Conservation (phyloP, 805 yeast species). For the Yarrowia hollandica region DNA sequence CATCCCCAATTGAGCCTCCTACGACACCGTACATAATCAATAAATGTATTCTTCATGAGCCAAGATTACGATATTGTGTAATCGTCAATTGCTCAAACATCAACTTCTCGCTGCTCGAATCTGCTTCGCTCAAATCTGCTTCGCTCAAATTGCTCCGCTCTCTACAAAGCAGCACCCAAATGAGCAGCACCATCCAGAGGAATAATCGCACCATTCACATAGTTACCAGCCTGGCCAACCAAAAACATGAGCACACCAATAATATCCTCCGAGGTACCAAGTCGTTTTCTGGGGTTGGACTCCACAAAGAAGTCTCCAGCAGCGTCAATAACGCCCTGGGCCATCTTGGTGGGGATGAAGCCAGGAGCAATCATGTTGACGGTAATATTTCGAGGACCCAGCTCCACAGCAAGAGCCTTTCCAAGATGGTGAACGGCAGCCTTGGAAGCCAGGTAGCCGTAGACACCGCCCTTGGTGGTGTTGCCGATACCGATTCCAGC, state of each 20-base stretch:
- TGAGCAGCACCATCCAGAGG: slow-evolving; percentile 68
- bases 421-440: slow-evolving; percentile 73
- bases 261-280: slow-evolving; percentile 63
- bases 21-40: too few species aligned
- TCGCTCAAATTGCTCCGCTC: neutral
- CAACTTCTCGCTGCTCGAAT: too few species aligned
- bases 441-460: slow-evolving; percentile 72
- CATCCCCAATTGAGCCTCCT: too few species aligned
- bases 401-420: slow-evolving; percentile 59
- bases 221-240: slow-evolving; percentile 56
- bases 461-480: slow-evolving; percentile 53
- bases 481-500: slow-evolving; percentile 51
- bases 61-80: too few species aligned
- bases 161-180: slow-evolving; percentile 31
- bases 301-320: slow-evolving; percentile 55
- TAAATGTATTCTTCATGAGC: too few species aligned
- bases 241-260: slow-evolving; percentile 57
- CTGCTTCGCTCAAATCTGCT: neutral
- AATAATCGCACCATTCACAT: slow-evolving; percentile 64
- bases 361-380: slow-evolving; percentile 77
- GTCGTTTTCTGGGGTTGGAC: slow-evolving; percentile 60
- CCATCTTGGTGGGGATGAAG: slow-evolving; percentile 73
- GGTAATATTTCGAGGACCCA: slow-evolving; percentile 65
- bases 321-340: slow-evolving; percentile 58
- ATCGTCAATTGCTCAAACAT: too few species aligned